A percentile compares a stretch with the other conserved stretches of the same genome.
These are phyloP conservation scores for Chlamydomonas schloesseri DNA, from an alignment of 139 green algal species.

Conservation along the genomic window DNA sequence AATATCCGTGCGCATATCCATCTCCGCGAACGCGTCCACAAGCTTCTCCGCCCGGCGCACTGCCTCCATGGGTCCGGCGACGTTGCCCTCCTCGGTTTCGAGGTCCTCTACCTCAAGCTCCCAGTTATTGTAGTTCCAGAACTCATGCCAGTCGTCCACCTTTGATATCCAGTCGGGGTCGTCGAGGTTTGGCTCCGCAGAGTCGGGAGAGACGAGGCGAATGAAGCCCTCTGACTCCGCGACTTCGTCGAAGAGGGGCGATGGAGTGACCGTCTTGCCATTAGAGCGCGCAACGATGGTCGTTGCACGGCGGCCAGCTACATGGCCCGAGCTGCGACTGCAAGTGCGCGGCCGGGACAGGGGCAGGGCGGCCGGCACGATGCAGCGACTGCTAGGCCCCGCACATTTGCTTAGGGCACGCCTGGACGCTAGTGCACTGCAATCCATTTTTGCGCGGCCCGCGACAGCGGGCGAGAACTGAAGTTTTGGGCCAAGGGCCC, in stretches of 20 bases:
- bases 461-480: too few relatives aligned
- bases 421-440: not conserved
- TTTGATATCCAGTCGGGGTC: slow-evolving; percentile 56
- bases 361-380: not conserved
- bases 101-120: slow-evolving; percentile 43
- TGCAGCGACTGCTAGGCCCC: slow-evolving; percentile 5
- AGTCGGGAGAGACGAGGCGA: not conserved
- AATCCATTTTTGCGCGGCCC: not conserved
- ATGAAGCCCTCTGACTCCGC: slow-evolving; percentile 15
- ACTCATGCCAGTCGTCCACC: slow-evolving; percentile 56
- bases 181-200: slow-evolving; percentile 41
- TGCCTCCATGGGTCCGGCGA: slow-evolving; percentile 7
- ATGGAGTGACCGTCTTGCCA: slow-evolving; percentile 42
- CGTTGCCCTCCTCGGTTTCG: slow-evolving; percentile 29
- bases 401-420: slow-evolving; percentile 10
- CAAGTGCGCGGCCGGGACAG: not conserved
- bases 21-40: slow-evolving; percentile 4
- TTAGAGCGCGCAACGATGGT: not conserved
- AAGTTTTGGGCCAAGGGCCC: too few relatives aligned
- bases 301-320: not conserved
- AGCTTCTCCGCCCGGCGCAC: slow-evolving; percentile 28
- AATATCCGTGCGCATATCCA: slow-evolving; percentile 35
- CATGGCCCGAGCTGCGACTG: not conserved
- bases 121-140: slow-evolving; percentile 52
- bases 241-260: slow-evolving; percentile 23